Base-by-base conservation (phyloP, 2,329 filamentous ascomycete species). In the Colletotrichum sojae region DNA sequence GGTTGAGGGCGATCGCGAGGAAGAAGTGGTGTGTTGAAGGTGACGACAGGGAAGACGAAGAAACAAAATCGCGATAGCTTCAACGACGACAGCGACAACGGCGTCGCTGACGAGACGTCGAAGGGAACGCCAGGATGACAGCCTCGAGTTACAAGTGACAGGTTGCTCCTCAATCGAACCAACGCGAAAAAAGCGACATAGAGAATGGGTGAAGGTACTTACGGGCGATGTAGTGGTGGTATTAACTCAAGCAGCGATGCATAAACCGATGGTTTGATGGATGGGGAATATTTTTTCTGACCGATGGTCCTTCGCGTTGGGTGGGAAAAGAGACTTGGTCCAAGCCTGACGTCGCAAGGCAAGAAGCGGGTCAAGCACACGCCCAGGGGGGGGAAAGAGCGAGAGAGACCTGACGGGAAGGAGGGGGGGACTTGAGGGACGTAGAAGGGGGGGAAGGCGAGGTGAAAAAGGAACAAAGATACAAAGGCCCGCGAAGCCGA, bases 181-280 rank as follows among this genome's bases (percentile, higher is more conserved):
- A 55, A 52, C 20, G 62, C 49, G 51, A 55, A 64, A 72, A 64
- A 63, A 65, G 65, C 70, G 59, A 70, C 73, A 69, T 69, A 64
- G 56, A 54, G 67, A 55, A 71, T 58, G 66, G 63, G 48, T 61
- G 39, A 62, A 72, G 72, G 71, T 76, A 82, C 79, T 81, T 76
- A 81, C 79, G 74, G 75, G 76, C 74, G 72, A 78, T 71, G 75
- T 75, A 74, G 61, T 69, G 45, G 31, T 48, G 40, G 73, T 72
- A 74, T 73, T 69, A 73, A 73, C 68, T 76, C 73, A 75, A 59
- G 58, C 51, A 60, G 48, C 59, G 67, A 70, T 70, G 67, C 67
- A 69, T 64, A 70, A 69, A 69, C 63, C 52, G 61, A 71, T 51
- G 56, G 59, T 63, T 69, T 69, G 62, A 73, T 71, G 65, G 60